Evolutionary conservation across 306 rosid species (phyloP).

Genomic region (Rosa lucieae): DNA sequence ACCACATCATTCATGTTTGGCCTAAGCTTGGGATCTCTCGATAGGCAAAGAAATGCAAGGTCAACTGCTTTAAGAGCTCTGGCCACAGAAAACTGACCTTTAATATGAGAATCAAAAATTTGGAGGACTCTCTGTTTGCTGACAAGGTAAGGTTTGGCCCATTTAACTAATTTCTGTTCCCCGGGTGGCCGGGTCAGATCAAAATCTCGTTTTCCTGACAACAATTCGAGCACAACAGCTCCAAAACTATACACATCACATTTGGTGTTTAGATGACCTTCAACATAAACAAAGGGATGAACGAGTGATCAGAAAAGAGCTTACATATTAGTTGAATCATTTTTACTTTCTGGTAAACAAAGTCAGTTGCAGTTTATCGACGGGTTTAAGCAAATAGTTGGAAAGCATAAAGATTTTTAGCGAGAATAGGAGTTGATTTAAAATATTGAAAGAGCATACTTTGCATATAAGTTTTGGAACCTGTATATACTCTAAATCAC

Average conservation of each 20-base stretch:
- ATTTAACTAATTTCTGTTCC: conserved; percentile 77
- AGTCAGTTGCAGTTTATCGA: neutral
- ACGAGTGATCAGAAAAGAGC: conserved; percentile 25
- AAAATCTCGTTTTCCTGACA: conserved; percentile 70
- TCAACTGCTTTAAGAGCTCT: conserved; percentile 62
- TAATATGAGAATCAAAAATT: conserved; percentile 69
- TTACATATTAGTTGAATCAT: neutral
- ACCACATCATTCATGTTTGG: conserved; percentile 81
- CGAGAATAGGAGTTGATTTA: neutral
- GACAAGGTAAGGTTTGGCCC: conserved; percentile 84
- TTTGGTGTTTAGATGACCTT: conserved; percentile 85
- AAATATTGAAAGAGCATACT: neutral
- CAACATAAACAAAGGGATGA: conserved; percentile 22
- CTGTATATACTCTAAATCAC: neutral
- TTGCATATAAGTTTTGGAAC: no score
- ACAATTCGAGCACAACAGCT: conserved; percentile 83
- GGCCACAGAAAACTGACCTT: conserved; percentile 66
- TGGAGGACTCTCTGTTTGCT: conserved; percentile 69
- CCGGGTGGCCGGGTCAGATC: conserved; percentile 72
- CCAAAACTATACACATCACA: conserved; percentile 94
- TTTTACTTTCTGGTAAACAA: neutral
- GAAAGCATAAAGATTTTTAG: neutral
- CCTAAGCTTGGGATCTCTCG: conserved; percentile 65
- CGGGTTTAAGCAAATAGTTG: neutral
- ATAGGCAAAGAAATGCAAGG: conserved; percentile 64